Evolutionary conservation across 176 grass and related monocot species (phyloP), one percentile per base, ranked within the genome.

Genomic region (Bothriochloa decipiens): DNA sequence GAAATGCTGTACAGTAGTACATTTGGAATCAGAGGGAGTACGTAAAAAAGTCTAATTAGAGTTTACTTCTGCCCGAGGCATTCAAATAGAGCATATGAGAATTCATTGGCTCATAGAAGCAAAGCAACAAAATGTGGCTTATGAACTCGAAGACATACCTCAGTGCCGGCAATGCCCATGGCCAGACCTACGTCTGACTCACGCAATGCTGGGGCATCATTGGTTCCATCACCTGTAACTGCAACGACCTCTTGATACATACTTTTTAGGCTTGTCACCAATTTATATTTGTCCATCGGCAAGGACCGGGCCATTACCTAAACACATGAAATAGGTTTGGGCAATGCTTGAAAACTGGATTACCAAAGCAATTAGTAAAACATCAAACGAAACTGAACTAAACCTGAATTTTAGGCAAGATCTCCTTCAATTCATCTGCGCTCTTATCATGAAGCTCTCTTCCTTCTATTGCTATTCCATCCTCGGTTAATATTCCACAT

Each of bases 211-310:
- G 95, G 95, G 36, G 91, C 95, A 81, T 97, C 95, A 80, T 97
- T 97, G 10, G 95, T 95, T 76, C 95, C 95, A 93, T 97, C 95
- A 91, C 95, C 95, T 82, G 95, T 97, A 55, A 97, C 95, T 8
- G 95, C 92, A 60, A 97, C 95, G 27, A 97, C 91, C 80, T 95
- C 92, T 88, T 91, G 81, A 82, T 89, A 93, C 81, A 84, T 87
- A 85, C 67, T 83, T 87, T 79, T 86, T 87, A 94, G 67, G 63
- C 86, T 69, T 89, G 83, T 94, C 78, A 97, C 95, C 71, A 97
- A 80, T 84, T 87, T 97, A 49, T 92, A 91, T 81, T 97, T 97
- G 85, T 97, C 95, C 85, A 93, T 88, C 9, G 95, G 95, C 41
- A 92, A 90, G 28, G 92, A 97, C 50, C 95, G 89, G 53, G 90